Conservation (phyloP, 2,329 filamentous ascomycete species). For the Hymenotorrendiella dingleyae region DNA sequence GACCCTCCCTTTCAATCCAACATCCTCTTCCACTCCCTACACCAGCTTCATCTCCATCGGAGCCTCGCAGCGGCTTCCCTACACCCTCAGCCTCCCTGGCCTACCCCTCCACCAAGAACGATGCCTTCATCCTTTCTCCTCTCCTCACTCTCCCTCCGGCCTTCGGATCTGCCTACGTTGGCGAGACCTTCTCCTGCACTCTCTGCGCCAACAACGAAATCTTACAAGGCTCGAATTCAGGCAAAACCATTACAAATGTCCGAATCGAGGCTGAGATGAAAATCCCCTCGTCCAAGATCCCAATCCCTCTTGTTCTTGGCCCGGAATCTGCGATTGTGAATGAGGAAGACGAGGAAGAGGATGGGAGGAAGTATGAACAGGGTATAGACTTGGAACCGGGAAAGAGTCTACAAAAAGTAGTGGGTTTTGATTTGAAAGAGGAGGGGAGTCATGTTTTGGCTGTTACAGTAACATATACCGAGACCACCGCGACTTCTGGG, state of each 20-base stretch:
- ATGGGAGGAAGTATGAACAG: constrained; percentile 6
- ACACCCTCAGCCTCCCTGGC: constrained; percentile 62
- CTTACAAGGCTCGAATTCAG: constrained; percentile 31
- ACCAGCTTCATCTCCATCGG: constrained; percentile 30
- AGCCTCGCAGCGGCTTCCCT: constrained; percentile 38
- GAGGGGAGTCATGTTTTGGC: constrained; percentile 91
- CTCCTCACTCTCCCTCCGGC: constrained; percentile 79
- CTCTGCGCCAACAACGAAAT: constrained; percentile 93
- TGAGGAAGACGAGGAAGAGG: constrained; percentile 10
- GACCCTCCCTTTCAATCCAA: constrained; percentile 69
- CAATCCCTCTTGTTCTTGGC: constrained; percentile 59
- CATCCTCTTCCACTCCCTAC: constrained; percentile 53
- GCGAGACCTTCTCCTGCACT: constrained; percentile 90
- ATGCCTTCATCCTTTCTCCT: constrained; percentile 49
- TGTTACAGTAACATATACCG: constrained; percentile 90
- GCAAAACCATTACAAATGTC: constrained; percentile 62
- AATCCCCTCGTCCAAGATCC: constrained; percentile 59
- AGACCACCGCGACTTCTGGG: constrained; percentile 65
- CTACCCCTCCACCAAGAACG: constrained; percentile 50
- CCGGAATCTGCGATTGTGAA: constrained; percentile 3
- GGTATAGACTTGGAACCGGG: constrained; percentile 51
- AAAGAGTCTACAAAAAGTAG: constrained; percentile 71
- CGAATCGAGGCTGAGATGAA: constrained; percentile 91
- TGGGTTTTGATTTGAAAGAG: constrained; percentile 84
- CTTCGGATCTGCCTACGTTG: constrained; percentile 92